Evolutionary conservation across 2,329 filamentous ascomycete species (phyloP).

Genomic region (Arthrobotrys entomopaga): DNA sequence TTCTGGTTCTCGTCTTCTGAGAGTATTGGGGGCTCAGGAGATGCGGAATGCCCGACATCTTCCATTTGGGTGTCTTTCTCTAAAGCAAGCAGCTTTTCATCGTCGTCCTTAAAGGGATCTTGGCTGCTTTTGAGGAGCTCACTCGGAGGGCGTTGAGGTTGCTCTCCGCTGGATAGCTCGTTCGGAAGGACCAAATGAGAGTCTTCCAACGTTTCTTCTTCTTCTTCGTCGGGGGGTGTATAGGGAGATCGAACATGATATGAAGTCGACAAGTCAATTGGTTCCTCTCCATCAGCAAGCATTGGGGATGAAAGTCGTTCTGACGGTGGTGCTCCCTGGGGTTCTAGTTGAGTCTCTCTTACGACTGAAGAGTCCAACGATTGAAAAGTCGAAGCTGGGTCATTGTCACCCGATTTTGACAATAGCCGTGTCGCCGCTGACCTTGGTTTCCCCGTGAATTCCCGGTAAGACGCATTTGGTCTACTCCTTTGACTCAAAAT

Average conservation of each 20-base stretch:
- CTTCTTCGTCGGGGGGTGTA: constrained; percentile 3
- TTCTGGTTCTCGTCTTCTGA: constrained; percentile 16
- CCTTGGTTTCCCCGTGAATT: constrained; percentile 73
- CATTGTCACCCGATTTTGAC: constrained; percentile 30
- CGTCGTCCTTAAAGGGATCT: constrained; percentile 50
- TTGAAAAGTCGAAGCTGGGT: constrained; percentile 24
- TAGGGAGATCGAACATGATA: constrained; percentile 7
- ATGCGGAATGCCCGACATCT: constrained; percentile 14
- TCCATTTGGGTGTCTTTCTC: constrained; percentile 38
- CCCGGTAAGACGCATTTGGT: constrained; percentile 73
- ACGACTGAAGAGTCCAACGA: constrained; percentile 15
- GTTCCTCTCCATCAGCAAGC: constrained; percentile 27
- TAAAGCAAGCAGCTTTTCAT: constrained; percentile 34
- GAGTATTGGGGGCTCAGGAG: constrained; percentile 1
- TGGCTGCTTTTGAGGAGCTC: constrained; percentile 45
- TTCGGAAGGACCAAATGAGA: constrained; percentile 35
- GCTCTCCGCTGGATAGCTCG: constrained; percentile 21
- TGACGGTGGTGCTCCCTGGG: constrained; percentile 9
- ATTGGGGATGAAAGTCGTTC: constrained; percentile 24
- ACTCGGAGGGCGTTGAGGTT: constrained; percentile 15
- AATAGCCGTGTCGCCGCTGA: constrained; percentile 22
- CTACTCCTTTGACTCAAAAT: constrained; percentile 74
- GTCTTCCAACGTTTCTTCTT: constrained; percentile 46
- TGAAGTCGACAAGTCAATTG: not conserved
- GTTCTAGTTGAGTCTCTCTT: constrained; percentile 22